Base-by-base conservation (phyloP, 441 rosid genomes). In the Bruguiera hainesii region DNA sequence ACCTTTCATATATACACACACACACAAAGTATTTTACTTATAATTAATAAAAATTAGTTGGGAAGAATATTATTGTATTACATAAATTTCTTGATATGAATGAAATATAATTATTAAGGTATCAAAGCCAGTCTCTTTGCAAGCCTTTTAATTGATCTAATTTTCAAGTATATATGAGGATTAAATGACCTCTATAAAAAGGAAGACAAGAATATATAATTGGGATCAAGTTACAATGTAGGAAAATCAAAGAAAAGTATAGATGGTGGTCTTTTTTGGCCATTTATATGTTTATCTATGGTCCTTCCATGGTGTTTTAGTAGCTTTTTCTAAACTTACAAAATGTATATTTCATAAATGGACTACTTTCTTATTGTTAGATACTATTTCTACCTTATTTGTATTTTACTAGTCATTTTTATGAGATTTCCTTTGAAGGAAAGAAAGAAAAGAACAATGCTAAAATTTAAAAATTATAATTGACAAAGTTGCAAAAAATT, bases 181-280 rank as follows among this genome's bases (percentile, higher is more conserved):
- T 53, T 0, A 23, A n/a, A 42, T 3, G 48, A 42, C 5, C 1
- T 11, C 23, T 26, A n/a, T 53, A 23, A 1, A 9, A 59, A 20
- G 9, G 15, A 33, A 1, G 9, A 33, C 48, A 50, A 67, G 76
- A 71, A 73, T 71, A 68, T 73, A 73, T 76, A 15, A 46, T 52
- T 51, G 57, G 74, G 64, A 69, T 66, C 39, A 29, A 69, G 50
- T 62, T 60, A 51, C 72, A 71, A 30, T 31, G 39, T 19, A 46
- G 73, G 61, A 74, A 77, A 73, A 30, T 53, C 57, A 31, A 55
- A 63, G 19, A 63, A 66, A 62, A 37, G 68, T 48, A 65, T 71
- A 53, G 8, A 53, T 8, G 6, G 73, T 64, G 75, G 81, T 64
- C 84, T 79, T 64, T 64, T 64, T 51, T 61, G 63, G 46, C 28